Percentiles rank a stretch among this genome's conserved stretches.
Conservation (phyloP, 2,329 filamentous ascomycete species). For the Aureobasidium sp. region DNA sequence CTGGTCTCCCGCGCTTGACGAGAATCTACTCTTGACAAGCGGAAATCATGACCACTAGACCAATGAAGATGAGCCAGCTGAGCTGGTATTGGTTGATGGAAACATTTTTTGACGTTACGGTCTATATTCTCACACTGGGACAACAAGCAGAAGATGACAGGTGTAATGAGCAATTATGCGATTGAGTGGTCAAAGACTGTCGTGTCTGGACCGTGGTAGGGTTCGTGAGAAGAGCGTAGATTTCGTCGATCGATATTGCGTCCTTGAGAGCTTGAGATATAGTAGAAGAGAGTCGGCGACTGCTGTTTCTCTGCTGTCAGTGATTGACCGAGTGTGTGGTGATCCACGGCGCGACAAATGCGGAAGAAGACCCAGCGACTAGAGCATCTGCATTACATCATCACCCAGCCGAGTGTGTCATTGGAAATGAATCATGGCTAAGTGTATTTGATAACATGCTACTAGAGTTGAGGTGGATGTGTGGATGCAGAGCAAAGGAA, state of each 20-base stretch:
- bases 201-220: no score
- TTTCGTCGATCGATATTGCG: neutral
- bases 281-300: neutral
- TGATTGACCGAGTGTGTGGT: neutral
- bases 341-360: neutral
- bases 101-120: rapidly evolving
- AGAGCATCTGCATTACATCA: neutral
- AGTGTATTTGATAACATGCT: neutral
- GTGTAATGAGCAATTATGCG: neutral
- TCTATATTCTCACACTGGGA: neutral
- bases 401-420: neutral
- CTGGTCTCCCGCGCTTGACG: constrained; percentile 23
- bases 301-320: neutral
- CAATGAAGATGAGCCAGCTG: constrained; percentile 11
- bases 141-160: no score
- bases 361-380: neutral
- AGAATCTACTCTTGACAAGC: constrained; percentile 5
- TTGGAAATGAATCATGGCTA: no score
- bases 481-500: neutral
- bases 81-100: constrained; percentile 4
- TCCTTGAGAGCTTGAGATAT: neutral
- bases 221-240: no score
- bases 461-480: no score
- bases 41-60: constrained; percentile 14
- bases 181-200: no score